Base-by-base conservation (phyloP, 169 alveolate species). In the Besnoitia besnoiti region DNA sequence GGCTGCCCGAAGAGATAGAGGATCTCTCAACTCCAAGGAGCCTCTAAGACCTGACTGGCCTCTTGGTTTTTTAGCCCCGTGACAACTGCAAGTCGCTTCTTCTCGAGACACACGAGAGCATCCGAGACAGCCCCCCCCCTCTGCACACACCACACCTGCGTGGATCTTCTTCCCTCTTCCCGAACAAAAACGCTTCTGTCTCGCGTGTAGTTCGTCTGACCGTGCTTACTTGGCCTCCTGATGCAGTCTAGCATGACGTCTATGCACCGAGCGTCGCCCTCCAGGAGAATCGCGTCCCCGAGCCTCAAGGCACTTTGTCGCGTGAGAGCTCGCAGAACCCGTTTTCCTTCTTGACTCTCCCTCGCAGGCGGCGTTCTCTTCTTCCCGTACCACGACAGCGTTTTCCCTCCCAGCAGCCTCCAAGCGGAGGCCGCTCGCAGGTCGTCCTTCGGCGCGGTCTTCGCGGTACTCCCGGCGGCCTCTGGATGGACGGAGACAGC, bases 231-330 rank as follows among this genome's bases (percentile, higher is more conserved):
- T 42, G 80, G 80, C 39, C 80, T 37, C 12, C 46, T 1, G 44
- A 67, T n/a, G 44, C 2, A 16, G 19, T 67, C 46, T 1, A 67
- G 80, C 39, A 67, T 35, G 21, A n/a, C n/a, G 44, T 21, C 12
- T 19, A 67, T 67, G 44, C 80, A 67, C 42, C 24, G 12, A 1
- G 80, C 10, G 80, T 35, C 42, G 19, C 80, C 80, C 0, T 67
- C 80, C 12, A 67, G 80, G 12, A 67, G 80, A 30, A 67, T 16
- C 12, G n/a, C 80, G 44, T 67, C 80, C 44, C 80, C 80, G 80
- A 67, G 21, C 46, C 80, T 1, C 44, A 67, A 42, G 21, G 14
- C 80, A 1, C 80, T 37, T 42, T 67, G 44, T 30, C n/a, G 80
- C 14, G 44, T 2, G 44, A 30, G 80, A 37, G 80, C 7, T 5